A percentile compares a stretch with the other conserved stretches of the same genome.
Evolutionary conservation across 768 basidiomycete species (phyloP).

Genomic region (Phaeotremella skinneri): DNA sequence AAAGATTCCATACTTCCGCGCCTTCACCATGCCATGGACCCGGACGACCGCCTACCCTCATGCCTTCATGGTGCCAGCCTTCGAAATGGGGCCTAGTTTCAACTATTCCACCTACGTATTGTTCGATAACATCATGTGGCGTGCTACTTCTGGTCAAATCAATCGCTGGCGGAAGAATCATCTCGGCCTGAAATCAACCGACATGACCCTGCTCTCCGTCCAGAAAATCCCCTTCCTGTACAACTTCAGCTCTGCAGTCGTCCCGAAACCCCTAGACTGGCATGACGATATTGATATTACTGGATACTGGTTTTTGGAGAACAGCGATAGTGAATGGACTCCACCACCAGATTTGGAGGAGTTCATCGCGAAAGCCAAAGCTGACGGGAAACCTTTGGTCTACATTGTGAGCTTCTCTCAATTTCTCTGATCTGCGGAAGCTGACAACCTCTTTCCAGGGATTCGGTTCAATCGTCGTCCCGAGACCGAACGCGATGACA

Average conservation of each 20-base stretch:
- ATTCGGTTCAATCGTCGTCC: constrained; percentile 69
- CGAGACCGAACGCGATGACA: constrained; percentile 60
- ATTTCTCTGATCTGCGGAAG: background rate
- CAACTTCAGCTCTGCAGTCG: constrained; percentile 67
- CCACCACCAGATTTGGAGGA: constrained; percentile 57
- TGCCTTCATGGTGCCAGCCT: constrained; percentile 62
- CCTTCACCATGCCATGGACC: constrained; percentile 53
- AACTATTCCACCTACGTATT: constrained; percentile 61
- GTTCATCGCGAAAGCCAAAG: constrained; percentile 61
- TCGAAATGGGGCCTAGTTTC: constrained; percentile 61
- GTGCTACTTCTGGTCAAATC: constrained; percentile 64
- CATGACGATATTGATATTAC: constrained; percentile 57
- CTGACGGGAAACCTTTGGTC: constrained; percentile 62
- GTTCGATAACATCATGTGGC: constrained; percentile 68
- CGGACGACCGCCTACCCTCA: constrained; percentile 64
- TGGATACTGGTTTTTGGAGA: constrained; percentile 65
- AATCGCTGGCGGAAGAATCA: constrained; percentile 64
- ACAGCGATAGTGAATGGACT: constrained; percentile 62
- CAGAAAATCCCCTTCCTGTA: constrained; percentile 64
- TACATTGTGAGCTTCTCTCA: constrained; percentile 57
- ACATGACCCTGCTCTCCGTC: constrained; percentile 62
- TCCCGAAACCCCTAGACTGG: constrained; percentile 71
- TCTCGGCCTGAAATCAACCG: constrained; percentile 58
- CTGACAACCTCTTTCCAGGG: constrained; percentile 48
- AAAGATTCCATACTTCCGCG: constrained; percentile 63